A percentile compares a stretch with the other conserved stretches of the same genome.
These are phyloP conservation scores for Setaria viridis DNA, from an alignment of 202 grass and related monocot species.

Conservation along the genomic window DNA sequence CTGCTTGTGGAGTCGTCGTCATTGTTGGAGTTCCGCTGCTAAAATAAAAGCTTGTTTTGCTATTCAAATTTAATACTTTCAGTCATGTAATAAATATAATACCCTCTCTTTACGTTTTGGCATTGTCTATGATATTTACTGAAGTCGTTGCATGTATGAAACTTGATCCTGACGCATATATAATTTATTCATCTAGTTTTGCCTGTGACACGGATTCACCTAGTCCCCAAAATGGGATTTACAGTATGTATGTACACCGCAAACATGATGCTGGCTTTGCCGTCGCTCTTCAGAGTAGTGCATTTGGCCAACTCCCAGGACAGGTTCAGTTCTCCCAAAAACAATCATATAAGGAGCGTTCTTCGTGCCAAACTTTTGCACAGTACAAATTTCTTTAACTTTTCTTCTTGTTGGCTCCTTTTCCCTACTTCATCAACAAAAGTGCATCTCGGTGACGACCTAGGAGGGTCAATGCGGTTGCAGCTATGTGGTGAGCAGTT, in stretches of 20 bases:
- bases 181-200: too few species aligned
- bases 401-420: background rate
- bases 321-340: background rate
- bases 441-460: slow-evolving; percentile 70
- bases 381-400: background rate
- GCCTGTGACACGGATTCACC: background rate
- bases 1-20: too few species aligned
- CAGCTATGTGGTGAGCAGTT: slow-evolving; percentile 77
- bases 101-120: too few species aligned
- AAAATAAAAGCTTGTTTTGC: too few species aligned
- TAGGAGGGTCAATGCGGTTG: slow-evolving; percentile 65
- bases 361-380: background rate
- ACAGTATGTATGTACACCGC: background rate
- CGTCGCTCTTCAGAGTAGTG: background rate
- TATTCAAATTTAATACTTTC: too few species aligned
- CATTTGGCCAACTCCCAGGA: background rate
- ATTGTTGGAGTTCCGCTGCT: too few species aligned
- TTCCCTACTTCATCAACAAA: slow-evolving; percentile 62
- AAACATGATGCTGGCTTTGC: background rate
- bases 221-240: slow-evolving; percentile 14
- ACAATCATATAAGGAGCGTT: background rate
- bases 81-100: too few species aligned
- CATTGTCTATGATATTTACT: too few species aligned
- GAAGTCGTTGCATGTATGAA: too few species aligned
- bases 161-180: too few species aligned